Percentiles rank a stretch among this genome's conserved stretches.
Evolutionary conservation across 2,329 filamentous ascomycete genomes (phyloP).

Genomic region (Aureobasidium sp.): DNA sequence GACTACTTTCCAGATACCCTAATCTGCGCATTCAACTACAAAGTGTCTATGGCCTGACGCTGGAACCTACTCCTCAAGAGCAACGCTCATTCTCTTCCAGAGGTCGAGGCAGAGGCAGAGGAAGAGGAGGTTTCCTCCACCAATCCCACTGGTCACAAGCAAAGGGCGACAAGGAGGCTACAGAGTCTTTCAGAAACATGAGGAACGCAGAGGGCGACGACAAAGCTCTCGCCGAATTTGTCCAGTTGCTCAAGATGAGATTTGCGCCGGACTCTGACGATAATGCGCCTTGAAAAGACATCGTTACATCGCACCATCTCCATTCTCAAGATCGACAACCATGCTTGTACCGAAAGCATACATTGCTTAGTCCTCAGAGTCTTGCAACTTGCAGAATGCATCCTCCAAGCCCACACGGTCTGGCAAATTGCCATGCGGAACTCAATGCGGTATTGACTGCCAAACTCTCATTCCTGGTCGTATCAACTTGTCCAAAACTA

Average conservation of each 20-base stretch:
- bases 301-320: no score
- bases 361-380: no score
- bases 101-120: constrained; percentile 16
- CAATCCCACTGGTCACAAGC: constrained; percentile 31
- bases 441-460: neutral
- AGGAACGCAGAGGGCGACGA: constrained; percentile 25
- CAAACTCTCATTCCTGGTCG: neutral
- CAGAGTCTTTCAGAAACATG: constrained; percentile 24
- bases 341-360: no score
- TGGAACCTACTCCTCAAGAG: constrained; percentile 30
- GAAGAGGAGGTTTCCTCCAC: constrained; percentile 20
- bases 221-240: constrained; percentile 37
- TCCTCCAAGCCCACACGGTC: neutral
- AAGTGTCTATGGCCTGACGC: constrained; percentile 28
- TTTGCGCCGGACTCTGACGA: constrained; percentile 22
- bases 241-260: constrained; percentile 37
- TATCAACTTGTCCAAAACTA: neutral
- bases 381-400: no score
- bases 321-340: no score
- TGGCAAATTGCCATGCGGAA: neutral
- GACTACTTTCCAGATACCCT: constrained; percentile 29
- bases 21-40: constrained; percentile 28
- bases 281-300: neutral
- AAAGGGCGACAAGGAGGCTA: constrained; percentile 31
- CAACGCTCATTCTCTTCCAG: constrained; percentile 10